phyloP scores from a whole-genome alignment of 768 basidiomycete species.

The Antrodiella citrinella region DNA sequence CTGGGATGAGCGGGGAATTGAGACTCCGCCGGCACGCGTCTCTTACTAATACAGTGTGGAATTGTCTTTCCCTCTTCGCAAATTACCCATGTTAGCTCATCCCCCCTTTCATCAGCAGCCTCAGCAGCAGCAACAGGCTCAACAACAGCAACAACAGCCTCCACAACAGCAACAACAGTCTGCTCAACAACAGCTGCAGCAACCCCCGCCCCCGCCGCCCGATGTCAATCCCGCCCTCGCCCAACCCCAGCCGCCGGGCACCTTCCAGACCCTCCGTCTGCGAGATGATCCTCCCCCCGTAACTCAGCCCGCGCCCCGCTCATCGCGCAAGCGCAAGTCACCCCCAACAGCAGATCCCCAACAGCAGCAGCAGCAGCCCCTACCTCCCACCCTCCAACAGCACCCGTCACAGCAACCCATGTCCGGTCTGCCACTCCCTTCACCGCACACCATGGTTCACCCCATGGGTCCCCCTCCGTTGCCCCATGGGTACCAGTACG shows the following conservation, averaged over 20 bases:
- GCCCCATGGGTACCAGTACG: constrained; percentile 34
- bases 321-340: constrained; percentile 60
- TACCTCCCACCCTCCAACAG: constrained; percentile 26
- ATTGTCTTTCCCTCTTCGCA: constrained; percentile 14
- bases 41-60: constrained; percentile 31
- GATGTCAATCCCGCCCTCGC: constrained; percentile 12
- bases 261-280: constrained; percentile 44
- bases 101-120: constrained; percentile 20
- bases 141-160: constrained; percentile 11
- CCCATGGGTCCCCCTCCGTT: constrained; percentile 13
- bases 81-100: constrained; percentile 25
- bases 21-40: constrained; percentile 21
- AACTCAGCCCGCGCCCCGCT: constrained; percentile 32
- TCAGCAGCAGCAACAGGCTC: constrained; percentile 16
- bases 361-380: constrained; percentile 25
- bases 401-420: constrained; percentile 34
- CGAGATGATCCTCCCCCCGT: constrained; percentile 44
- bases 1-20: too few species aligned
- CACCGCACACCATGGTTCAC: constrained; percentile 26
- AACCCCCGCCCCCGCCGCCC: constrained; percentile 6
- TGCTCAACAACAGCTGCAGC: constrained; percentile 10
- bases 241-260: constrained; percentile 13
- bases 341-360: constrained; percentile 36
- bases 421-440: constrained; percentile 33
- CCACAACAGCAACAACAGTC: not conserved